Conservation (phyloP, 441 rosid genomes). For the Arabidopsis hybrid region DNA sequence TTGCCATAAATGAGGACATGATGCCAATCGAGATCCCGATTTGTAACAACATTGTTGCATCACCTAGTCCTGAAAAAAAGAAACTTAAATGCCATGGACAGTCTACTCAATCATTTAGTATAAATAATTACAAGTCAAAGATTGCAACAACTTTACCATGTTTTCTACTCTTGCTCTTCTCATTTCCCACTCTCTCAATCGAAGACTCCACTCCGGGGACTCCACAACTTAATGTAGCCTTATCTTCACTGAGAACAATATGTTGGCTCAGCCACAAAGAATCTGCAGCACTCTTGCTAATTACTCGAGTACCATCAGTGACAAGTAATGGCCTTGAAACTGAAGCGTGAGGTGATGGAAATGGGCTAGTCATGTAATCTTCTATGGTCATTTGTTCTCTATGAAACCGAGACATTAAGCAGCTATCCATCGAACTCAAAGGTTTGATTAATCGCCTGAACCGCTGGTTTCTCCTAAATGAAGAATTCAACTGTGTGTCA, state of each 20-base stretch:
- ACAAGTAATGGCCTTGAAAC: conserved; percentile 63
- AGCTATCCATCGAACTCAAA: conserved; percentile 63
- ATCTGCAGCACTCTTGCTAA: conserved; percentile 54
- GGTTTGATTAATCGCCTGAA: conserved; percentile 53
- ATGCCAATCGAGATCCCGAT: conserved; percentile 77
- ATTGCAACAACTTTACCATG: conserved; percentile 38
- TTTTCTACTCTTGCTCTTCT: conserved; percentile 15
- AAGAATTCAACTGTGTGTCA: conserved; percentile 21
- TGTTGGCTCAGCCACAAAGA: conserved; percentile 41
- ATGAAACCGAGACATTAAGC: conserved; percentile 63
- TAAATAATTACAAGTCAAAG: not conserved
- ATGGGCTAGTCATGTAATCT: conserved; percentile 56
- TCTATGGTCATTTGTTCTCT: conserved; percentile 53
- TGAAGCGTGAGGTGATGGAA: conserved; percentile 49
- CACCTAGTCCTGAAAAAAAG: conserved; percentile 52
- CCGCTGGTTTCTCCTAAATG: conserved; percentile 47
- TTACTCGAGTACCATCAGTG: conserved; percentile 66
- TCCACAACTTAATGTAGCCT: conserved; percentile 20
- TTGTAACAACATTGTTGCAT: conserved; percentile 58
- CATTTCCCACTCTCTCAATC: conserved; percentile 22
- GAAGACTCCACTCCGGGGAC: not conserved
- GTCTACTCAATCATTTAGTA: not conserved
- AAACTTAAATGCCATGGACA: conserved; percentile 14
- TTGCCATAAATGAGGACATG: conserved; percentile 59
- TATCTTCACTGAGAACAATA: conserved; percentile 11